Evolutionary conservation across 345 rosid genomes (phyloP), one percentile per base, ranked within the genome.

Genomic region (Syzygium aromaticum): DNA sequence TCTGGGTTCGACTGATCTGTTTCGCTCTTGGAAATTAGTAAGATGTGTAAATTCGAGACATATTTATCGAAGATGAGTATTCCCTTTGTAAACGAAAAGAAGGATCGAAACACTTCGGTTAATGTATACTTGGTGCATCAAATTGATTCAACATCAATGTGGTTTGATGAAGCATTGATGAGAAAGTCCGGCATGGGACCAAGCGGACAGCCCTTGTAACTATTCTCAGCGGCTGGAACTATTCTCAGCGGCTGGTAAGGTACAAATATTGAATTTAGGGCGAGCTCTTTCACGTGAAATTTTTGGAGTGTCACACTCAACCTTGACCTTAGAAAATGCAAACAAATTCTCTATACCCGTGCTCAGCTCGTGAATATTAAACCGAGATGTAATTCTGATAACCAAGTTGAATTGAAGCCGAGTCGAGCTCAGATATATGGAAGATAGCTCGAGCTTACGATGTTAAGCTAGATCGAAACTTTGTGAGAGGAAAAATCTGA

Each of bases 21-120:
- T 8, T 33, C 1, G 13, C 25, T 7, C 46, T 19, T 7, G 10
- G 0, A 3, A 5, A 33, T 33, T 1, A 0, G 3, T 73, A 19
- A 73, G 22, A 73, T 9, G 3, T 19, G 7, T 19, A 4, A 9
- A 38, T 3, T 67, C 3, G 0, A 21, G 46, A 73, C 38, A 9
- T 73, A 2, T 73, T 19, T 38, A 8, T 9, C 73, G 0, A 13
- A 61, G 1, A n/a, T 12, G 19, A 28, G 9, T 61, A 14, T 61
- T n/a, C 17, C 17, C 53, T 2, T 51, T 13, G 11, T 51, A 52
- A 52, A 14, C 14, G 54, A 52, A 14, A 1, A 52, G 54, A 15
- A 5, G 7, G 15, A 52, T 15, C 17, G 6, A 61, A 12, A 38
- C 14, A 19, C 11, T 33, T 10, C 2, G 49, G 1, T 67, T 67